phyloP scores from a whole-genome alignment of 2,329 filamentous ascomycete species.

The Fusarium transvaalense region DNA sequence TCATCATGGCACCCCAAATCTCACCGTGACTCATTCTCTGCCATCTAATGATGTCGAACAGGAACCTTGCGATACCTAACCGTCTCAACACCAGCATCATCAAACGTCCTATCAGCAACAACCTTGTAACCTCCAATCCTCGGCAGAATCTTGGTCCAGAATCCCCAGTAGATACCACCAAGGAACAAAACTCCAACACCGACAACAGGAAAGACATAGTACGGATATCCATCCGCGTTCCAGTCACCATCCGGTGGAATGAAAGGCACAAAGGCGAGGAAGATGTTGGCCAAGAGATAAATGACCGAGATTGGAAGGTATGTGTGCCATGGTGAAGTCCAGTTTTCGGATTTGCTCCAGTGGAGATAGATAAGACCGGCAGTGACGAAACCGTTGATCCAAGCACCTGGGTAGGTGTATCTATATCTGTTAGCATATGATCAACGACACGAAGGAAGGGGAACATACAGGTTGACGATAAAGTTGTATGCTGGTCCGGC shows the following conservation, averaged over 20 bases:
- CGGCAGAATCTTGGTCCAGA: conserved; percentile 66
- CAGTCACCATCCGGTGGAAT: conserved; percentile 64
- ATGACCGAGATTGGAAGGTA: conserved; percentile 61
- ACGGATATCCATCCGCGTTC: conserved; percentile 64
- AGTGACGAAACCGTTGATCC: conserved; percentile 66
- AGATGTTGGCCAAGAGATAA: conserved; percentile 64
- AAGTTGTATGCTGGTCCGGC: conserved; percentile 78
- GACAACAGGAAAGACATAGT: conserved; percentile 68
- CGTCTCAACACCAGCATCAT: conserved; percentile 57
- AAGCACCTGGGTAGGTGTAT: conserved; percentile 65
- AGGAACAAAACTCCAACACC: conserved; percentile 64
- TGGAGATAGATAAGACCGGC: conserved; percentile 66
- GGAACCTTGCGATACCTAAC: conserved; percentile 57
- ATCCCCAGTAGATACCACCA: conserved; percentile 64
- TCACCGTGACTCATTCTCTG: neutral
- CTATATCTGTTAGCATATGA: conserved; percentile 41
- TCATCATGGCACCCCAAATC: neutral
- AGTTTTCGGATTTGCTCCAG: conserved; percentile 62
- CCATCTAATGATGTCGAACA: conserved; percentile 1
- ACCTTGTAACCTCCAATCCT: conserved; percentile 63
- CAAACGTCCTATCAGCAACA: conserved; percentile 58
- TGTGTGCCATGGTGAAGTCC: conserved; percentile 66
- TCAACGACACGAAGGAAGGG: rapidly evolving
- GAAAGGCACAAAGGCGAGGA: conserved; percentile 66
- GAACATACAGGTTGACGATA: conserved; percentile 63